These are phyloP conservation scores for Parafenestella ontariensis DNA, from an alignment of 2,329 filamentous ascomycete species.

Conservation along the genomic window DNA sequence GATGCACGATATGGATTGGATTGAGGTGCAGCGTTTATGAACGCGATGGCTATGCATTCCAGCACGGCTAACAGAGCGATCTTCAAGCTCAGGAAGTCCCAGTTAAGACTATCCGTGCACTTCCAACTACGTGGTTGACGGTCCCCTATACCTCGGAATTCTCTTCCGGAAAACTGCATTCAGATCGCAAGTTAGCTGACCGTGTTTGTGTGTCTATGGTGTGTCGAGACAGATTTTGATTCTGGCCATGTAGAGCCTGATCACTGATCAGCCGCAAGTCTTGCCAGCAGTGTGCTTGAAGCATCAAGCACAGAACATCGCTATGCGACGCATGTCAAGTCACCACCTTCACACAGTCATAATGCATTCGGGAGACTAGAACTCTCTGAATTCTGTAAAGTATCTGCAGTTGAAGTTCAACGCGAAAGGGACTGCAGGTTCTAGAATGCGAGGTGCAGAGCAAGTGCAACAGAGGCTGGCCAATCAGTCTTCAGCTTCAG, in stretches of 20 bases:
- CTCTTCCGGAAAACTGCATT: not conserved
- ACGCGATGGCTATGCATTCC: not conserved
- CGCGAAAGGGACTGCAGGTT: not conserved
- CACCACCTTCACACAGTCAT: not conserved
- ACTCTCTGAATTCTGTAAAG: not conserved
- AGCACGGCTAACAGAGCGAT: conserved; percentile 3
- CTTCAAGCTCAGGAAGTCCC: conserved; percentile 3
- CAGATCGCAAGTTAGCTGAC: not conserved
- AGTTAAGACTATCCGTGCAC: conserved; percentile 7
- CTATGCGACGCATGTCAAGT: not conserved
- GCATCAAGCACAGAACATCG: not conserved
- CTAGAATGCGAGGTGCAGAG: not conserved
- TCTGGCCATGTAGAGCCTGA: not conserved
- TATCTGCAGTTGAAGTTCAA: not conserved
- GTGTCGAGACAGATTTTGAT: not conserved
- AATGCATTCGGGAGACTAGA: not conserved
- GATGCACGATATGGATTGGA: not conserved
- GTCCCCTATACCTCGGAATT: not conserved
- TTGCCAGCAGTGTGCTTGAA: not conserved
- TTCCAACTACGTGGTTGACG: conserved; percentile 13
- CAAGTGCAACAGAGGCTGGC: not conserved
- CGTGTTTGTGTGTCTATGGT: not conserved
- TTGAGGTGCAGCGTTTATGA: not conserved
- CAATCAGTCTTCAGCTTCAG: not conserved
- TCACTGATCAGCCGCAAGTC: not conserved